Evolutionary conservation across 1,139 yeast species (phyloP).

Genomic region (Geotrichum restrictum): DNA sequence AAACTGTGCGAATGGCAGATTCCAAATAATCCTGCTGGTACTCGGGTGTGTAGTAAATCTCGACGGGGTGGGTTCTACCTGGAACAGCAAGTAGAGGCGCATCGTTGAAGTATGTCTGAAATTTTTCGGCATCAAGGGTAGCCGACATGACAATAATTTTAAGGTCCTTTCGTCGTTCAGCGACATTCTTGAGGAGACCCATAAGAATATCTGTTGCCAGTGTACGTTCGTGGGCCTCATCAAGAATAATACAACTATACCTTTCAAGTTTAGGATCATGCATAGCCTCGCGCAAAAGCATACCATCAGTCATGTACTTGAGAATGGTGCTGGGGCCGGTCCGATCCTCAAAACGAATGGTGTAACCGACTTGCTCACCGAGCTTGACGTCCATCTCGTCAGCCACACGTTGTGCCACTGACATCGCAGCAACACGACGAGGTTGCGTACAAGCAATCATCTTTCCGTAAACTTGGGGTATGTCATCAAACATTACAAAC

Average conservation of each 20-base stretch:
- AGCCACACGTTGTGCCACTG: constrained; percentile 93
- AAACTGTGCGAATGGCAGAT: constrained; percentile 88
- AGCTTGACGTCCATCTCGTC: constrained; percentile 90
- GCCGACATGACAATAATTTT: constrained; percentile 96
- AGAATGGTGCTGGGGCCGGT: constrained; percentile 75
- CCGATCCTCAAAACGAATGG: constrained; percentile 88
- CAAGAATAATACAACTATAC: constrained; percentile 87
- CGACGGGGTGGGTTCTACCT: constrained; percentile 97
- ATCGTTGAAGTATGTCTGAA: constrained; percentile 79
- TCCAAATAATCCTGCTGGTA: constrained; percentile 92
- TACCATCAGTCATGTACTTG: constrained; percentile 98
- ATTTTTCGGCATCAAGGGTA: constrained; percentile 94
- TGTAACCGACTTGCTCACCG: constrained; percentile 92
- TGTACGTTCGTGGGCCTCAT: constrained; percentile 98
- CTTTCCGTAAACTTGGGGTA: constrained; percentile 73
- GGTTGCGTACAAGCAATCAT: constrained; percentile 97
- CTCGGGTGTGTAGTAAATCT: constrained; percentile 93
- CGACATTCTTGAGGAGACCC: constrained; percentile 87
- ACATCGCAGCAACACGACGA: constrained; percentile 96
- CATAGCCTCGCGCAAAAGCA: constrained; percentile 96
- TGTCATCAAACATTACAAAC: constrained; percentile 86
- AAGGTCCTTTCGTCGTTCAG: constrained; percentile 74
- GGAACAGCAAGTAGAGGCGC: constrained; percentile 96
- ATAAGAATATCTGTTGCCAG: constrained; percentile 92
- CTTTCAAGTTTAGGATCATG: constrained; percentile 78